Base-by-base conservation (phyloP, 192 early-diverging fungal genomes). In the Coemansia sp. region DNA sequence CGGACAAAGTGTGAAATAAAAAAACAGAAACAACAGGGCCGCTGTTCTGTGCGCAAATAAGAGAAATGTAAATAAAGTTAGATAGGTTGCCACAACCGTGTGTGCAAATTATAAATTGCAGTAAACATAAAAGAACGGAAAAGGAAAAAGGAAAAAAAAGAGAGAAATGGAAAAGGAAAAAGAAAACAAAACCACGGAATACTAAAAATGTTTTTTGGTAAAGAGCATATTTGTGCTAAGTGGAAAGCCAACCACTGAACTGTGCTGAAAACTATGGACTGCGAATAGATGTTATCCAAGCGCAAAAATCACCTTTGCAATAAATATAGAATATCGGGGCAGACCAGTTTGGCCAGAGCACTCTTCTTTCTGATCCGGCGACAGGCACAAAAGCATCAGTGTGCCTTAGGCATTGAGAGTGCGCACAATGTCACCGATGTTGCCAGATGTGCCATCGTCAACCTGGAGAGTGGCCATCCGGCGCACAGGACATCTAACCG, bases 341-440 rank as follows among this genome's bases (percentile, higher is more conserved):
- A 32, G 32, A 4, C 4, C 32, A 32, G 32, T 32, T 32, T 32
- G 32, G 32, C 32, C 39, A 7, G 48, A 7, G 48, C 19, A 37
- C 10, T 19, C 14, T 32, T 16, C 38, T 40, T 60, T 14, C 38
- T 60, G 7, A 10, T 1, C 32, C 7, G 13, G 7, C 5, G 6
- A 10, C n/a, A 5, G 49, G 10, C n/a, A 19, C 14, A 50, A 14
- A 50, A 19, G 7, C 49, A 50, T 19, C 17, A 17, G 4, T 54
- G 13, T 25, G 7, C 14, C 25, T 37, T 69, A 79, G 0, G 69
- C 69, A 50, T 74, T 79, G 62, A 79, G 65, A 2, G 66, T 79
- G 58, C 77, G 72, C 7, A 79, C 77, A 65, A 80, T 80, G 46
- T 81, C 78, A 60, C 78, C 78, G 17, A 81, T 63, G 42, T 75